Base-by-base conservation (phyloP, 2,329 filamentous ascomycete genomes). In the Ceratocystis harringtonii region DNA sequence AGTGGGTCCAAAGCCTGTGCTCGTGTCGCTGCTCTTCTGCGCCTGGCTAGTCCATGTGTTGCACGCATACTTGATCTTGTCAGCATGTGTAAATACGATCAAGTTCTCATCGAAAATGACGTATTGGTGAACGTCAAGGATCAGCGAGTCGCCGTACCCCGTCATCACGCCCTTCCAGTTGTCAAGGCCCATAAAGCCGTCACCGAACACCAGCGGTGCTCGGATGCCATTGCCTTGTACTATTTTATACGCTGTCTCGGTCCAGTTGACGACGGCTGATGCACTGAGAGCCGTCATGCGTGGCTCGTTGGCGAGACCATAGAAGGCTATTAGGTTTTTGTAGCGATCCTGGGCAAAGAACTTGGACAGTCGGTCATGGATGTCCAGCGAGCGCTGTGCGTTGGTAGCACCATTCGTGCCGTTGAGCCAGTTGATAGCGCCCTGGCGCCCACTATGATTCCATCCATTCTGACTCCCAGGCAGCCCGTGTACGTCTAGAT, bases 111-210 rank as follows among this genome's bases (percentile, higher is more conserved):
- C 96, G 81, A 99, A 99, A 75, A 96, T 96, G 72, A 95, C 90
- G 75, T 99, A 99, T 75, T 97, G 92, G 76, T 99, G 94, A 45
- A 95, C 94, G 75, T 99, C 94, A n/a, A 99, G 84, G 19, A 95
- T 83, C 69, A 97, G 79, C 1, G 50, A 45, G 69, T 86, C 82
- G 60, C 86, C 80, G 72, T 88, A 82, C 25, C 81, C 80, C 70
- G 87, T 83, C 70, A 97, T 82, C 73, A 88, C 81, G 50, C 89
- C 90, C 73, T 96, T 86, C 94, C 94, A 99, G 72, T 95, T 92
- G 69, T 81, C 80, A 3, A 97, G 82, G 10, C 92, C 92, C 76
- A 95, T 84, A 79, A 99, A 99, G 28, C 94, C 94, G 75, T 99
- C 94, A 65, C 92, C 92, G 72, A 99, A 94, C 48, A 95, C 86